Conservation (phyloP, 495 filamentous ascomycete species). For the Aspergillus carlsbadensis region DNA sequence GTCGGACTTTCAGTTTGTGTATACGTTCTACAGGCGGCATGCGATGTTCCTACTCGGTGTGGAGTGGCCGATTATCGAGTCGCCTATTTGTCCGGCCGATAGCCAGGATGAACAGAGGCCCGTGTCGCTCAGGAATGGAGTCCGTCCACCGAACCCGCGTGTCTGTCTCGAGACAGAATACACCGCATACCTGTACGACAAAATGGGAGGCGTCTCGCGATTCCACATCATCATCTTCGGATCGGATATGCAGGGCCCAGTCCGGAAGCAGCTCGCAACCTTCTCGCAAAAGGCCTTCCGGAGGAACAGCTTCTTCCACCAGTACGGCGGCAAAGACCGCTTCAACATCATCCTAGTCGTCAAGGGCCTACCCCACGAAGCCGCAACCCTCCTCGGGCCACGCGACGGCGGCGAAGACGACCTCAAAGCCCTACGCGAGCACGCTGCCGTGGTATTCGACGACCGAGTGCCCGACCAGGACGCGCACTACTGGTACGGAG, state of each 20-base stretch:
- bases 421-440: background rate
- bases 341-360: slow-evolving; percentile 34
- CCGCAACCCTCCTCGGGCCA: background rate
- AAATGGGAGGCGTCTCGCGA: background rate
- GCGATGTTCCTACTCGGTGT: background rate
- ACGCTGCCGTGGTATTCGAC: slow-evolving; percentile 2
- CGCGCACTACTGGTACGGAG: slow-evolving; percentile 12
- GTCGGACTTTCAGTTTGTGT: background rate
- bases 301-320: slow-evolving; percentile 19
- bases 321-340: slow-evolving; percentile 21
- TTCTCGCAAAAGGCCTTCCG: slow-evolving; percentile 16
- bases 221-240: slow-evolving; percentile 1
- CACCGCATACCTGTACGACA: background rate
- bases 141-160: background rate
- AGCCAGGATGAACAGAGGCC: background rate
- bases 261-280: slow-evolving; percentile 15
- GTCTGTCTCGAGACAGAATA: background rate
- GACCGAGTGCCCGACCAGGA: slow-evolving; percentile 8
- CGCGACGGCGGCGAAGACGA: background rate
- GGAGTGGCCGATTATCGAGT: slow-evolving; percentile 1
- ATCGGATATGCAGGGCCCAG: slow-evolving; percentile 1
- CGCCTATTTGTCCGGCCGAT: background rate
- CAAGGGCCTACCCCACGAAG: slow-evolving; percentile 16
- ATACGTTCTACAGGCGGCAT: background rate
- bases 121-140: background rate